Base-by-base conservation (phyloP, 2,329 filamentous ascomycete species). In the Penicillium sp. region DNA sequence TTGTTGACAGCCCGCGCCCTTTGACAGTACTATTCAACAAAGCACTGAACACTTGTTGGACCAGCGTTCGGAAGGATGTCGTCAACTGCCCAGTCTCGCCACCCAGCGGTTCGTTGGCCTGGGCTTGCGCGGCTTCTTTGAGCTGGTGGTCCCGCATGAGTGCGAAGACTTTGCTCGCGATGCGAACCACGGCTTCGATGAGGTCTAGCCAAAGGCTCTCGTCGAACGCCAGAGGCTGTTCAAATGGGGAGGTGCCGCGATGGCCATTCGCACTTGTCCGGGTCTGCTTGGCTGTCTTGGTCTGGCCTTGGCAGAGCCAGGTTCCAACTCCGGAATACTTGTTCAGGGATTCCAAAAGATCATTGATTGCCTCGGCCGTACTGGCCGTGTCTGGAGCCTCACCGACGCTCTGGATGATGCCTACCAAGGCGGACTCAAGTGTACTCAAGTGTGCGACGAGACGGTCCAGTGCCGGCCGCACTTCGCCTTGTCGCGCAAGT, bases 271-370 rank as follows among this genome's bases (percentile, higher is more conserved):
- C 67, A 50, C 59, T 67, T 9, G 59, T 49, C 15, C 64, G 64
- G 10, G 64, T 60, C 24, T 64, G 65, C 42, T 69, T 68, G 52
- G 76, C 80, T 5, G 81, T 82, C 64, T 88, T 89, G 42, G 84
- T 90, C 68, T 96, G 91, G 1, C 88, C 85, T 71, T 95, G 90
- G 63, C 94, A 97, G 10, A 99, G 78, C 94, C 94, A 99, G 44
- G 96, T 93, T 12, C 95, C 94, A 1, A 99, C 90, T 58, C 91
- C 87, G 1, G 88, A 85, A 72, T 96, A 97, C 68, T 96, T 97
- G 55, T 95, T 87, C 15, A 99, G 76, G 0, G 88, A 86, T 51
- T 85, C 83, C 3, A 96, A 79, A 1, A 96, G 79, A 50, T 92
- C 88, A 49, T 88, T 83, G 0, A 88, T 84, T 0, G 88, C 83